These are phyloP conservation scores for Rhodotorula diobovata DNA, from an alignment of 768 basidiomycete species.

Conservation along the genomic window DNA sequence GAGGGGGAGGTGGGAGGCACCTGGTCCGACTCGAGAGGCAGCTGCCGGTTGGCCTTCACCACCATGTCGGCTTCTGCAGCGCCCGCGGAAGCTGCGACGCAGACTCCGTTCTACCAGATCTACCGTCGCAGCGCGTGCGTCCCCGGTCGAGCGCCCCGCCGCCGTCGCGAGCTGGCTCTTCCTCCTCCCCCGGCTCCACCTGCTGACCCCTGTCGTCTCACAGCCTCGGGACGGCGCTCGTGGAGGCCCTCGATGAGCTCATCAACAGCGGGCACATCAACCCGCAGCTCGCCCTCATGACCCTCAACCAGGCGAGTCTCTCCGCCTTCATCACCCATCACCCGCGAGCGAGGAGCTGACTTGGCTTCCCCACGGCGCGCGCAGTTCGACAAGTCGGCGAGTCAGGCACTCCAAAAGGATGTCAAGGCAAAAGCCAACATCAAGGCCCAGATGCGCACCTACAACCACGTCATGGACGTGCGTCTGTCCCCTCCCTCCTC, in stretches of 20 bases:
- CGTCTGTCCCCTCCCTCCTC: neutral
- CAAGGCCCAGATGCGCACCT: constrained; percentile 91
- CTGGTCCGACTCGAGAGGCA: too few relatives aligned
- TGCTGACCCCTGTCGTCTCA: neutral
- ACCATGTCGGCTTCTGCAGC: neutral
- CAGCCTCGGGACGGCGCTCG: constrained; percentile 94
- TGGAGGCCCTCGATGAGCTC: constrained; percentile 96
- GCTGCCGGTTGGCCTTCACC: neutral
- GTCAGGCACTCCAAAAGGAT: constrained; percentile 84
- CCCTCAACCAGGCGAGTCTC: constrained; percentile 79
- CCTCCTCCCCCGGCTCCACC: neutral
- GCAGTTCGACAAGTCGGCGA: constrained; percentile 93
- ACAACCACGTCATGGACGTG: constrained; percentile 78
- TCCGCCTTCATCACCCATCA: neutral
- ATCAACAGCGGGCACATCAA: constrained; percentile 95
- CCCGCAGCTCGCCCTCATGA: constrained; percentile 96
- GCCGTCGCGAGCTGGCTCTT: too few relatives aligned
- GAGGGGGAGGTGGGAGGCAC: too few relatives aligned
- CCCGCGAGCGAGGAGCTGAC: neutral
- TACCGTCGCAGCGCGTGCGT: constrained; percentile 86
- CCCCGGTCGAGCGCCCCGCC: neutral
- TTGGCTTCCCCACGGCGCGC: neutral
- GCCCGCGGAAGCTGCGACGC: constrained; percentile 8
- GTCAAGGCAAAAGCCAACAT: constrained; percentile 92
- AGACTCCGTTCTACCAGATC: constrained; percentile 79